Conservation (phyloP, 192 early-diverging fungal genomes). For the Ambispora gerdemannii region DNA sequence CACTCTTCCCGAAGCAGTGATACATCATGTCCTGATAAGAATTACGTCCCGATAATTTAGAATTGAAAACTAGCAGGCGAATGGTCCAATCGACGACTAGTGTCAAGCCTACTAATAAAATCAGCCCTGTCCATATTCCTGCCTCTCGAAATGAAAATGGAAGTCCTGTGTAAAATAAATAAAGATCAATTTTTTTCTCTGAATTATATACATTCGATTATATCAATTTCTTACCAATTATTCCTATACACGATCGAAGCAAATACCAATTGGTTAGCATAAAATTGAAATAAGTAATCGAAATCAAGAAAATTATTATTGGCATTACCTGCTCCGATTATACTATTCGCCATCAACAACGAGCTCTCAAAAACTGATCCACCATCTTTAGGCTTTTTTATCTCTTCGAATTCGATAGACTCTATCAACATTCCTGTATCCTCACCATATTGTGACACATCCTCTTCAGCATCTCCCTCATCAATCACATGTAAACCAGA, state of each 20-base stretch:
- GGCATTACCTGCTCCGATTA: constrained; percentile 84
- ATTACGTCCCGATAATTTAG: constrained; percentile 71
- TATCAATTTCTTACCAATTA: constrained; percentile 27
- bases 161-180: constrained; percentile 54
- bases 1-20: constrained; percentile 77
- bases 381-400: constrained; percentile 48
- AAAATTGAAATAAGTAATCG: neutral
- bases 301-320: neutral
- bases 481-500: too few relatives aligned
- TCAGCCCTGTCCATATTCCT: constrained; percentile 57
- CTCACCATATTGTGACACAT: neutral
- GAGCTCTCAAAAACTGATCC: constrained; percentile 56
- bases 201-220: too few relatives aligned
- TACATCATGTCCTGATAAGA: constrained; percentile 84
- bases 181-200: neutral
- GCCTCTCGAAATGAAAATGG: constrained; percentile 84
- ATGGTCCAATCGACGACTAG: constrained; percentile 73
- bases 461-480: too few relatives aligned
- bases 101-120: constrained; percentile 52
- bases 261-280: neutral
- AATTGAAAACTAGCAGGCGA: constrained; percentile 65
- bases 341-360: constrained; percentile 90
- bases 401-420: neutral
- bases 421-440: neutral
- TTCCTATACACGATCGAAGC: constrained; percentile 14